Evolutionary conservation across 2,329 filamentous ascomycete species (phyloP).

Genomic region (Verticillium albo-atrum): DNA sequence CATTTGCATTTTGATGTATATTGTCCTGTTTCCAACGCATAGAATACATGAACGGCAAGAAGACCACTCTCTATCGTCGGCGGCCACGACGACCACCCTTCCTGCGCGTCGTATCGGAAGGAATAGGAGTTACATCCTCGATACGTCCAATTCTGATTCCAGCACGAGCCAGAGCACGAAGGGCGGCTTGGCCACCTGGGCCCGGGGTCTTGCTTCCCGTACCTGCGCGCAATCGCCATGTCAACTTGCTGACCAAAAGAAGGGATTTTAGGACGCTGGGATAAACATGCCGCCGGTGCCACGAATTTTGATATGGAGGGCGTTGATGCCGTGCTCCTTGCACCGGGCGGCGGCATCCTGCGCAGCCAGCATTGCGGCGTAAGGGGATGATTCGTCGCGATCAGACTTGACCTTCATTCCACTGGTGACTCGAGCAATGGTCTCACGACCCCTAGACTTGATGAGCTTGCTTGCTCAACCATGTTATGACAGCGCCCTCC

Average conservation of each 20-base stretch:
- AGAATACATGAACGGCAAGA: too few species aligned
- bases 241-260: too few species aligned
- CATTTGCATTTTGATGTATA: too few species aligned
- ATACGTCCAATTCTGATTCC: conserved; percentile 99
- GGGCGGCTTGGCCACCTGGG: conserved; percentile 97
- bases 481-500: conserved; percentile 9
- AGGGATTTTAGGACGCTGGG: neutral
- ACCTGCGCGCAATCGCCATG: conserved; percentile 41
- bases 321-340: conserved; percentile 72
- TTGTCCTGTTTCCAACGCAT: too few species aligned
- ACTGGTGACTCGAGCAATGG: conserved; percentile 99
- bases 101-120: conserved; percentile 98
- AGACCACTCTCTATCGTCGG: conserved; percentile 51
- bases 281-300: conserved; percentile 84
- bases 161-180: conserved; percentile 96
- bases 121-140: conserved; percentile 98
- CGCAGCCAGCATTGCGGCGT: conserved; percentile 99
- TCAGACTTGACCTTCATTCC: conserved; percentile 99
- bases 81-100: conserved; percentile 99
- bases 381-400: conserved; percentile 99
- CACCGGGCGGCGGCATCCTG: conserved; percentile 92
- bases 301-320: conserved; percentile 99
- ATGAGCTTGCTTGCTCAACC: conserved; percentile 54
- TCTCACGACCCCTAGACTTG: conserved; percentile 94
- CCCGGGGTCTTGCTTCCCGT: conserved; percentile 99